Base-by-base conservation (phyloP, 495 filamentous ascomycete genomes). In the Xylaria acuta region DNA sequence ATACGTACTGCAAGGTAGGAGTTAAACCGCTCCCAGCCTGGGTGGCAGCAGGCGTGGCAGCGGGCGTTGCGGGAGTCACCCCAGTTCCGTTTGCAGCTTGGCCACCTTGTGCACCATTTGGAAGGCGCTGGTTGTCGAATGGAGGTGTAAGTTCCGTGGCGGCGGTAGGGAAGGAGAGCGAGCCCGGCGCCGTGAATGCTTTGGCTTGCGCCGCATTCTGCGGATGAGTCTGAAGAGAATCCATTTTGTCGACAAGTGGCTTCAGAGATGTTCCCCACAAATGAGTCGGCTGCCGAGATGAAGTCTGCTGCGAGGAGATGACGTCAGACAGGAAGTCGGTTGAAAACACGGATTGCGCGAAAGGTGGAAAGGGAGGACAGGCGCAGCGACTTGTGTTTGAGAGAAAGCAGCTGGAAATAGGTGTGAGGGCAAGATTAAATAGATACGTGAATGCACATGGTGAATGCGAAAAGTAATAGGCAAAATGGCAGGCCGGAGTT, bases 1-100 rank as follows among this genome's bases (percentile, higher is more conserved):
- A 91, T 92, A 95, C 93, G 93, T 92, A 97, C 95, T 98, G 96
- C 89, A 98, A 90, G 70, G 95, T 97, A 76, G 96, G 95, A 77
- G 97, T 94, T 81, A 99, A 93, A 77, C 96, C 96, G 86, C 92
- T 94, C 73, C 93, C 92, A 79, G 90, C 90, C 69, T 84, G 89
- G 32, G 85, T 91, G 70, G 92, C 93, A 78, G 90, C 92, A 79
- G 95, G 95, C 59, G 95, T 98, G 73, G 96, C 94, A 86, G 94
- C 95, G 73, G 95, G 95, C 82, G 96, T 97, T 67, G 94, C 93
- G 86, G 95, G 94, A 85, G 91, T 94, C 87, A 97, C 93, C 88
- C 93, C 94, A 82, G 91, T 93, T 86, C 88, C 92, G 77, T 86
- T 88, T 36, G 82, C 76, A 69, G 81, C 78, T 75, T 84, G 84